Conservation (phyloP, 257 asterid species). For the Scutellaria minor region DNA sequence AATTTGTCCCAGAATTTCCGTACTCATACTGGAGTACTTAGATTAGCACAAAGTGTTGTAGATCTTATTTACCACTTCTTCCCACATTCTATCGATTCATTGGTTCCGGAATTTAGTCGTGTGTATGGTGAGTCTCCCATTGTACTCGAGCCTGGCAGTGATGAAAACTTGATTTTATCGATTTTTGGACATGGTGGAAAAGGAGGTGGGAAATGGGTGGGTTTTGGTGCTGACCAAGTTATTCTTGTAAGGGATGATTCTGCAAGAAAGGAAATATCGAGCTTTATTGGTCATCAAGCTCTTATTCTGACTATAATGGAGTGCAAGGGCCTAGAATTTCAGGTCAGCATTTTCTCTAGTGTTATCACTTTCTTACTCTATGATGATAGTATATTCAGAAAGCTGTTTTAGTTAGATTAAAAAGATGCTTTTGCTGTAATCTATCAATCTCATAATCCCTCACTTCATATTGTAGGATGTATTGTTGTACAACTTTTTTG, state of each 20-base stretch:
- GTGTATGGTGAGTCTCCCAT: slow-evolving; percentile 65
- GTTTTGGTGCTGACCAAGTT: slow-evolving; percentile 59
- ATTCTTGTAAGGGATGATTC: slow-evolving; percentile 28
- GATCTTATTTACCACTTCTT: slow-evolving; percentile 57
- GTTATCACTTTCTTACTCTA: background rate
- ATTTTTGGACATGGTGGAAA: slow-evolving; percentile 50
- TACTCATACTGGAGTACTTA: slow-evolving; percentile 65
- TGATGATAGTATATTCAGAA: no score
- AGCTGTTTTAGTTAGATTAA: background rate
- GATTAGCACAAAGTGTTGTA: slow-evolving; percentile 67
- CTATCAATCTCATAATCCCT: background rate
- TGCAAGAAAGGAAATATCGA: slow-evolving; percentile 5
- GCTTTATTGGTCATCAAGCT: slow-evolving; percentile 24
- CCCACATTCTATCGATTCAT: slow-evolving; percentile 53
- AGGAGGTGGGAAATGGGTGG: slow-evolving; percentile 44
- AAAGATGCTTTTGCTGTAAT: background rate
- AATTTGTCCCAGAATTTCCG: slow-evolving; percentile 59
- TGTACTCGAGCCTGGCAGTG: slow-evolving; percentile 52
- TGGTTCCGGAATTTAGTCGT: slow-evolving; percentile 59
- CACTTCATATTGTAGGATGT: slow-evolving; percentile 56
- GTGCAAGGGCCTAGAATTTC: slow-evolving; percentile 78
- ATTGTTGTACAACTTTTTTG: slow-evolving; percentile 63
- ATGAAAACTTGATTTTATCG: slow-evolving; percentile 53
- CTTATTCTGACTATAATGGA: slow-evolving; percentile 44
- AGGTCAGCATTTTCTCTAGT: slow-evolving; percentile 36